Base-by-base conservation (phyloP, 1,139 yeast genomes). In the Hyphopichia burtonii region DNA sequence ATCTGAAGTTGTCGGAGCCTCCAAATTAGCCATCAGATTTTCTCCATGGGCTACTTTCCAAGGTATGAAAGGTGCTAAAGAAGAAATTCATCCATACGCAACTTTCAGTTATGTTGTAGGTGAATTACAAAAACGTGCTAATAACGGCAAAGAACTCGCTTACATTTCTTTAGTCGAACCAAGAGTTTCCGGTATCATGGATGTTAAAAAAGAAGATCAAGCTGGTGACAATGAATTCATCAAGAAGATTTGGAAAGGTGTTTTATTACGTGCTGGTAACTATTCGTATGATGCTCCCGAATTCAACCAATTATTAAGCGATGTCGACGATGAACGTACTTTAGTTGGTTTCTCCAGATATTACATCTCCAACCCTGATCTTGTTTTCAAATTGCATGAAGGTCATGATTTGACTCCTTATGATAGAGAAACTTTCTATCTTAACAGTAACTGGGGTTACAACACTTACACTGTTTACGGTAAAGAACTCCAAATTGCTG, bases 131-230 rank as follows among this genome's bases (percentile, higher is more conserved):
- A 61, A 54, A 39, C 57, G 78, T 44, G 75, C 74, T 8, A 52
- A 63, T 30, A 42, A 53, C 14, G 76, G 75, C 15, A 56, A 69
- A 7, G 46, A 60, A 47, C 49, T 74, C 27, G 84, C 86, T 1
- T 82, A 69, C 55, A 45, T 82, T 17, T 80, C 79, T 42, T 40
- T 78, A 35, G 76, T 80, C 30, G 86, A 82, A 48, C 76, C 78
- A 38, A 46, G 67, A 41, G 37, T 27, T n/a, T 17, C 31, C 7
- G 37, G 37, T 34, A 31, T 32, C 11, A 37, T 28, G 3, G 31
- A 35, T 17, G 41, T 37, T 12, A 39, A 41, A 18, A 35, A 14
- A 2, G 42, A 32, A 11, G 42, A 41, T 34, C 41, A 38, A n/a
- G 41, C 34, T 11, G 41, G 44, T 5, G 47, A 49, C 36, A 69